Evolutionary conservation across 345 rosid genomes (phyloP).

Genomic region (Salix purpurea): DNA sequence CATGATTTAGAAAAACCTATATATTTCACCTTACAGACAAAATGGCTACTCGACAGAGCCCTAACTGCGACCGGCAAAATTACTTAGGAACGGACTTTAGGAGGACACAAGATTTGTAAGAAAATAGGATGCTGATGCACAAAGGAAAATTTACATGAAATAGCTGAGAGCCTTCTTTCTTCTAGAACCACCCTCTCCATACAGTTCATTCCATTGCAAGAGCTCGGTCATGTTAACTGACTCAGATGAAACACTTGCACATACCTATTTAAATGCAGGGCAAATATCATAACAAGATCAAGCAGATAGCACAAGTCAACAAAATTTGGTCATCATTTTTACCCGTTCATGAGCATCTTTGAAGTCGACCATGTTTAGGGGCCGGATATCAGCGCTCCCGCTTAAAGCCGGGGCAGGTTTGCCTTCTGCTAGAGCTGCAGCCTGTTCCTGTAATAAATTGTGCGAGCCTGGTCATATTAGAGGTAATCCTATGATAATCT

Average conservation of each 20-base stretch:
- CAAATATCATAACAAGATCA: neutral
- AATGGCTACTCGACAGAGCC: constrained; percentile 25
- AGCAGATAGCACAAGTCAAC: neutral
- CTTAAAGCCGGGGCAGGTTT: constrained; percentile 66
- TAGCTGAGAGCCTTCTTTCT: constrained; percentile 75
- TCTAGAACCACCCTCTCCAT: constrained; percentile 89
- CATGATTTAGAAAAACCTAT: constrained; percentile 32
- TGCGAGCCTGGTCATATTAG: constrained; percentile 1
- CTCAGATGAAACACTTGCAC: constrained; percentile 85
- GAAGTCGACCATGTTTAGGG: constrained; percentile 77
- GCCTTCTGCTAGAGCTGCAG: constrained; percentile 69
- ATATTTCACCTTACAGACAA: constrained; percentile 38
- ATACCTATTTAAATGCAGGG: constrained; percentile 43
- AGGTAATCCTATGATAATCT: neutral
- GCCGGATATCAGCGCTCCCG: constrained; percentile 63
- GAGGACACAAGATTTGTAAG: constrained; percentile 11
- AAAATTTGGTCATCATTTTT: constrained; percentile 4
- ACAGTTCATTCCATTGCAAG: constrained; percentile 77
- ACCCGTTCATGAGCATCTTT: constrained; percentile 79
- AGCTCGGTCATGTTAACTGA: constrained; percentile 80
- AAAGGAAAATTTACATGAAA: constrained; percentile 55
- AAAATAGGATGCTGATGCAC: constrained; percentile 35
- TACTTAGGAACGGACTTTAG: constrained; percentile 26
- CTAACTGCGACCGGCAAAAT: constrained; percentile 16
- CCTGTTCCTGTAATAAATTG: constrained; percentile 50